Evolutionary conservation across 768 basidiomycete species (phyloP), one percentile per base, ranked within the genome.

Genomic region (Boletellus emodensis): DNA sequence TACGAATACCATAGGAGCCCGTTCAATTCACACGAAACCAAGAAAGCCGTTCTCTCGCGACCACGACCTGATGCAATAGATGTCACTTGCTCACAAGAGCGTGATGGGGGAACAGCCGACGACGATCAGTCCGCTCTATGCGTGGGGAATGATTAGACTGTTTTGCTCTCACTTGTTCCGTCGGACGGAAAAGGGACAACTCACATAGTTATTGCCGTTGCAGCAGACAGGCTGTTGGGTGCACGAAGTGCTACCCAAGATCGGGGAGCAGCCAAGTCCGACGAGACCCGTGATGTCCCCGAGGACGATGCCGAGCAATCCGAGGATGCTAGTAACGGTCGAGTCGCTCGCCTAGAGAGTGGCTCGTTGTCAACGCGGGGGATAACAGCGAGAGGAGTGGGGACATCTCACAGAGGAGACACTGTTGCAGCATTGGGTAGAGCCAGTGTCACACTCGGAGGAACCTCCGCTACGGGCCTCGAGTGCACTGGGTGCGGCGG

Each of bases 141-240:
- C 35, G n/a, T 12, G 39, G 2, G 13, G 4, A 22, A n/a, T 0
- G 6, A 40, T 54, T 11, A 55, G 33, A 0, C 6, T 26, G 15
- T 1, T 9, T 10, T 4, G 30, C 6, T 24, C 6, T 30, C 30
- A 30, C 30, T 30, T 11, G 8, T 1, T 4, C 15, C 22, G 4
- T 4, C 1, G 28, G n/a, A 3, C 13, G 3, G 37, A 7, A 9
- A 22, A 26, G 17, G 1, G 5, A 0, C 4, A 7, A 28, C 58
- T 55, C 11, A 62, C 61, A 11, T 40, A 54, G 3, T 12, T 20
- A 5, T 62, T 51, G 2, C 40, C 45, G 6, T 35, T 47, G 45
- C 61, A 62, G 20, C 61, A 62, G 28, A 63, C 58, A 0, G 61
- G 17, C 33, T 64, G 46, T 20, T 49, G 36, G 13, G 39, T 35